These are phyloP conservation scores for Knoxdaviesia capensis DNA, from an alignment of 2,329 filamentous ascomycete genomes.

Conservation along the genomic window DNA sequence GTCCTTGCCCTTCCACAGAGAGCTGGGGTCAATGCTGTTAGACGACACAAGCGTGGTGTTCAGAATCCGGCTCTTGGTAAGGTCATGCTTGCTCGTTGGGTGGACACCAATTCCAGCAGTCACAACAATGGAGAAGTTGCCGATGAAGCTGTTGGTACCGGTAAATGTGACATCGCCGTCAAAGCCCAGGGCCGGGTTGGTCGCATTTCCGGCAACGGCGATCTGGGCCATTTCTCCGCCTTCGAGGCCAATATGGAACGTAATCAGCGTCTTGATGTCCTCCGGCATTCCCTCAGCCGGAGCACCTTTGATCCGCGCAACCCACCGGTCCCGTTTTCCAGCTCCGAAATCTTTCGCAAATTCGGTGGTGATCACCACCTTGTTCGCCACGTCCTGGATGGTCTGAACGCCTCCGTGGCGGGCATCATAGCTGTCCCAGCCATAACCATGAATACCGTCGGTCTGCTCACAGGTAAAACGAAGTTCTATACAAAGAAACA, in stretches of 20 bases:
- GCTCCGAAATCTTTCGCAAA: constrained; percentile 89
- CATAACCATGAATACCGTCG: constrained; percentile 84
- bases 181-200: constrained; percentile 23
- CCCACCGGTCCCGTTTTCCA: constrained; percentile 77
- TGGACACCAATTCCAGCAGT: constrained; percentile 48
- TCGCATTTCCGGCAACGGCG: constrained; percentile 21
- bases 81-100: constrained; percentile 42
- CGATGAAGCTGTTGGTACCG: constrained; percentile 52
- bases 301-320: constrained; percentile 64
- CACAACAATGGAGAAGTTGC: constrained; percentile 60
- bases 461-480: constrained; percentile 93
- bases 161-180: constrained; percentile 44
- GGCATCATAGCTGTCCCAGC: constrained; percentile 94
- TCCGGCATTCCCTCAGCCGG: constrained; percentile 48
- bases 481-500: constrained; percentile 35
- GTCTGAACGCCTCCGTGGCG: constrained; percentile 72
- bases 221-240: constrained; percentile 46
- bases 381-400: constrained; percentile 77
- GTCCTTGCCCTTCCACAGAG: constrained; percentile 70
- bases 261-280: constrained; percentile 52
- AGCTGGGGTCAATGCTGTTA: constrained; percentile 40
- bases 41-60: constrained; percentile 62
- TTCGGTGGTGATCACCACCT: constrained; percentile 74
- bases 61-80: constrained; percentile 47
- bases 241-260: constrained; percentile 72